Base-by-base conservation (phyloP, 2,329 filamentous ascomycete species). In the Saccharata proteae region DNA sequence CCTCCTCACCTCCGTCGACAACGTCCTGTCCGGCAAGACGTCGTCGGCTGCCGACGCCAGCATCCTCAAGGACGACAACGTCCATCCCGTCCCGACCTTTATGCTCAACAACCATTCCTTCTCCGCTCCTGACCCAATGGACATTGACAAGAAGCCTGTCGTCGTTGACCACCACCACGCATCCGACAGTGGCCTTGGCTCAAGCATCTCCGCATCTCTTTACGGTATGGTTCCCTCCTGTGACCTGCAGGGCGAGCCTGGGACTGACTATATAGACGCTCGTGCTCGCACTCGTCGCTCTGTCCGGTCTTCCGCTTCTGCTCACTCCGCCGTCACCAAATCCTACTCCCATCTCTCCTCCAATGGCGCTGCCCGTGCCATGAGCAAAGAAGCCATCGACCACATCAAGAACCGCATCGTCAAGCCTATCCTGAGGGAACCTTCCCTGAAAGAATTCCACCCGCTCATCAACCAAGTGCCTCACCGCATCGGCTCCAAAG, bases 111-210 rank as follows among this genome's bases (percentile, higher is more conserved):
- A 35, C 33, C 48, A 49, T 38, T 42, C 54, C 26, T 47, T 43
- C 32, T 32, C 58, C 22, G 45, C 52, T 36, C 36, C 40, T 27
- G 48, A 51, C 30, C 50, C 40, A 18, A 58, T 58, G 52, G 57
- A 47, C 39, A 45, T 55, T 37, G 54, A 53, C 48, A 40, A 41
- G 36, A 74, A 49, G 60, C 62, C 47, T 15, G 30, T 39, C 32
- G 37, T 40, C 34, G 39, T 39, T 25, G 44, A 48, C 38, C 69
- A 76, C 49, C 71, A 75, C 48, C 78, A 85, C 58, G 71, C 73
- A 37, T 90, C 83, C 11, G 86, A 94, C 61, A 93, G 85, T 53
- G 86, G 84, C 32, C 65, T 94, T 40, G 86, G 86, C 31, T 80
- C 83, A 25, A 93, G 85, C 24, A 67, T 93, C 47, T 71, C 66